phyloP scores from a whole-genome alignment of 2,329 filamentous ascomycete species.

The Trichoderma pleuroti region DNA sequence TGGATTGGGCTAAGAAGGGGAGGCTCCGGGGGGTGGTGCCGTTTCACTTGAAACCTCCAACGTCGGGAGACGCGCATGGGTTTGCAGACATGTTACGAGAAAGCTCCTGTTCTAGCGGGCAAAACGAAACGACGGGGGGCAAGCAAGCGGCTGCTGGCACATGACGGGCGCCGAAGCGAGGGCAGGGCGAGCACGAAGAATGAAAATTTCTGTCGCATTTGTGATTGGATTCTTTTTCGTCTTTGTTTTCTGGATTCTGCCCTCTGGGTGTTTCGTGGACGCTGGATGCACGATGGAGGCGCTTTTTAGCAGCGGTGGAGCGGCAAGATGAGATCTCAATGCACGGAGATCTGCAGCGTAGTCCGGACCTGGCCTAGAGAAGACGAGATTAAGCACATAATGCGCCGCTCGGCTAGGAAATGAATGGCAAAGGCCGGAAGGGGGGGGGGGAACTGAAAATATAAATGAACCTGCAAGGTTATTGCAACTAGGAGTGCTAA shows the following conservation, averaged over 20 bases:
- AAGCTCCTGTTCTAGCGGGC: not conserved
- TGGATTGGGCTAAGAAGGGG: slow-evolving; percentile 10
- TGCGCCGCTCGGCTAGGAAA: not conserved
- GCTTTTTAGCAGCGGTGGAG: slow-evolving; percentile 2
- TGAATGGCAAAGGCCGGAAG: not conserved
- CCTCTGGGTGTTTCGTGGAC: slow-evolving; percentile 8
- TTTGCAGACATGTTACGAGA: not conserved
- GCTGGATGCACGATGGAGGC: not conserved
- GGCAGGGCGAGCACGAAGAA: not conserved
- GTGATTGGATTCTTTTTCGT: not conserved
- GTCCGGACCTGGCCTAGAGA: not conserved
- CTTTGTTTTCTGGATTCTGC: not conserved
- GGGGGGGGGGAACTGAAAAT: not conserved
- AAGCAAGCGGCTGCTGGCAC: not conserved
- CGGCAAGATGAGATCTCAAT: slow-evolving; percentile 11
- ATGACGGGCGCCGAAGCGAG: not conserved
- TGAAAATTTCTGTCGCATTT: not conserved
- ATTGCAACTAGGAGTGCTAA: not conserved
- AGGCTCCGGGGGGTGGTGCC: slow-evolving; percentile 6
- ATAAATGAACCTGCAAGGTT: not conserved
- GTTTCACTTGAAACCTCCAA: slow-evolving; percentile 48
- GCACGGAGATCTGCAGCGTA: slow-evolving; percentile 2
- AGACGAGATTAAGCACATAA: not conserved
- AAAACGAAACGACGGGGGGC: slow-evolving; percentile 9
- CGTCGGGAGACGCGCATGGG: slow-evolving; percentile 34